Base-by-base conservation (phyloP, 1,284 basidiomycete genomes). In the Ganoderma leucocontextum region DNA sequence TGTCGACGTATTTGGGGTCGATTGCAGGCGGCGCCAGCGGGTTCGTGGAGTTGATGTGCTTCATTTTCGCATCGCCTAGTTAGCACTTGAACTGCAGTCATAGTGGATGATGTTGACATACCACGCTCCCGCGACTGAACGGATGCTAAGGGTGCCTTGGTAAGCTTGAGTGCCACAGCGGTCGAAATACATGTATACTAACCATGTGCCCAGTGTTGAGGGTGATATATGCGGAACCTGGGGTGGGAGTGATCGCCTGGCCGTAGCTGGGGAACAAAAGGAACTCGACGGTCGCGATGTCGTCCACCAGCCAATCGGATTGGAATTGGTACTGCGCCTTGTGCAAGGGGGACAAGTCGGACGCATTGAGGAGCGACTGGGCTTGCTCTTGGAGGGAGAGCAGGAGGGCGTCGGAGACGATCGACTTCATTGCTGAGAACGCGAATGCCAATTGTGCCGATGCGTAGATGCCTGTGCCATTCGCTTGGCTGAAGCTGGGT, bases 311-410 rank as follows among this genome's bases (percentile, higher is more conserved):
- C 70, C 70, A 71, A 1, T 61, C 62, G 13, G 22, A 7, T 29
- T 71, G 70, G 49, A 69, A 58, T 17, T 59, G 44, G 55, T 66
- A 66, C 57, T 71, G 70, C 17, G 58, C 60, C 57, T 47, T 63
- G 53, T 60, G 59, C n/a, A 68, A 38, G 4, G 64, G 39, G 12
- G 66, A 66, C 22, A 71, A 19, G 10, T 47, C 62, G 4, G 42
- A 29, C 8, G 66, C 35, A 6, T 38, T n/a, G 1, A 44, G 9
- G 29, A 67, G 47, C 19, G 39, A 33, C 15, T 29, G 33, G 2
- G 63, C 66, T 10, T 60, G 62, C 22, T 60, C 33, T 19, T 55
- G 64, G 12, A 71, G 25, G 35, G 38, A 42, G 22, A 44, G 19
- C 3, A 63, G 36, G 10, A 59, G 36, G 4, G 55, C 62, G 9